Base-by-base conservation (phyloP, 2,329 filamentous ascomycete species). In the Curvularia sp. region DNA sequence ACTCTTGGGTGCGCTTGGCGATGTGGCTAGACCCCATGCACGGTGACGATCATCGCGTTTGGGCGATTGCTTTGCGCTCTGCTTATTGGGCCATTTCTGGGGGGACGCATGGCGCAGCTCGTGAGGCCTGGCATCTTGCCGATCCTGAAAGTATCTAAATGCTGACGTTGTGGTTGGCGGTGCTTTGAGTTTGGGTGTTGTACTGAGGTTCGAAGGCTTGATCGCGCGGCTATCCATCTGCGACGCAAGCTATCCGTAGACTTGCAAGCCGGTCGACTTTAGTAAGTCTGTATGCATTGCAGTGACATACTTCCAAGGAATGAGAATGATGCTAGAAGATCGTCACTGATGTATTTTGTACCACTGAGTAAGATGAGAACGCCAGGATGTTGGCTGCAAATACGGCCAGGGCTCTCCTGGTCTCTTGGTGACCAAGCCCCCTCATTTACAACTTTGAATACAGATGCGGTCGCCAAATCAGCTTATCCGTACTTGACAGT, bases 21-120 rank as follows among this genome's bases (percentile, higher is more conserved):
- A n/a, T 57, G 53, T 55, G 53, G 50, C 53, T 55, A 58, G 50
- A 49, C 35, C 30, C 49, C 46, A 53, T 47, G 47, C 48, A 59
- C 48, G 50, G 59, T 42, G 50, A 49, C 35, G 46, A 57, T 57
- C 50, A 30, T 48, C 44, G 22, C 5, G 39, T 44, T 15, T 31
- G n/a, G 18, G 18, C 35, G 15, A 42, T 51, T 18, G 38, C 53
- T 10, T 47, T 13, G 22, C 18, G 39, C 43, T n/a, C 26, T 20
- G 12, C 8, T 13, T 18, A 30, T 43, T 28, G 22, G 30, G 10
- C 8, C 13, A 44, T 54, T 26, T 44, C 30, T 57, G 43, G 13
- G 18, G 33, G 15, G 43, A 54, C 50, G 50, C 55, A 47, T 55
- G 47, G 46, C 53, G 53, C 41, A 59, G 52, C 46, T 28, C 38